Conservation (phyloP, 1,284 basidiomycete genomes). For the Macrocystidia cucumis region DNA sequence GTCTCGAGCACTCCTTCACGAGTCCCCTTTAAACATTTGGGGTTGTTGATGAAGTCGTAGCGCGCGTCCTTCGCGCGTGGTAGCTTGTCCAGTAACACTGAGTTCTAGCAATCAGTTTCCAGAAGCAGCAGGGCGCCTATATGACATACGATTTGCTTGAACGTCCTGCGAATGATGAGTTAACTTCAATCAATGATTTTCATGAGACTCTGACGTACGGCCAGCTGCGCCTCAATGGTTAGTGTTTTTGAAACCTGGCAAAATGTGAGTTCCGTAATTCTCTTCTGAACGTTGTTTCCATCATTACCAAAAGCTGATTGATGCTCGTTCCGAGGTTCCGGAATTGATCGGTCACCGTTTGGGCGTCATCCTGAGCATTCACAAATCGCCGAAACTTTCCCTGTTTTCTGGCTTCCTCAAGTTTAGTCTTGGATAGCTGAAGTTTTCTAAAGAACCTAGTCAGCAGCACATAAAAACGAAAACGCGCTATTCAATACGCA, state of each 20-base stretch:
- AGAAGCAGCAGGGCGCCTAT: not conserved
- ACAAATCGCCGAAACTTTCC: slow-evolving; percentile 9
- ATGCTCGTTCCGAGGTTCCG: slow-evolving; percentile 9
- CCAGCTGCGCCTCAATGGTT: slow-evolving; percentile 10
- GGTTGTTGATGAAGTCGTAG: slow-evolving; percentile 11
- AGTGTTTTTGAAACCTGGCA: slow-evolving; percentile 6
- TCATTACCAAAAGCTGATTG: slow-evolving; percentile 11
- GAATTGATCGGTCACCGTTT: slow-evolving; percentile 8
- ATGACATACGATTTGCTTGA: slow-evolving; percentile 8
- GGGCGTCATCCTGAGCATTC: slow-evolving; percentile 9
- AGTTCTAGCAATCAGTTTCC: slow-evolving; percentile 7
- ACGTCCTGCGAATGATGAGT: slow-evolving; percentile 7
- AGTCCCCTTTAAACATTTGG: slow-evolving; percentile 12
- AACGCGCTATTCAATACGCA: not conserved
- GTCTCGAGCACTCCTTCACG: slow-evolving; percentile 11
- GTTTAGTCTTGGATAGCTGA: slow-evolving; percentile 4
- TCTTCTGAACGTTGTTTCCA: not conserved
- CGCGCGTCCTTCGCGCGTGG: slow-evolving; percentile 12
- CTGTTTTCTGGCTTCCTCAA: slow-evolving; percentile 7
- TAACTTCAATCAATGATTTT: too few species aligned
- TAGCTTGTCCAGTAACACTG: slow-evolving; percentile 12
- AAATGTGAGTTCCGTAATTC: not conserved
- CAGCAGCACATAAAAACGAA: not conserved
- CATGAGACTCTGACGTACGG: too few species aligned
- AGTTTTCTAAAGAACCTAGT: slow-evolving; percentile 7